Evolutionary conservation across 2,329 filamentous ascomycete genomes (phyloP), one percentile per base, ranked within the genome.

Genomic region (Aspergillus carbonarius): DNA sequence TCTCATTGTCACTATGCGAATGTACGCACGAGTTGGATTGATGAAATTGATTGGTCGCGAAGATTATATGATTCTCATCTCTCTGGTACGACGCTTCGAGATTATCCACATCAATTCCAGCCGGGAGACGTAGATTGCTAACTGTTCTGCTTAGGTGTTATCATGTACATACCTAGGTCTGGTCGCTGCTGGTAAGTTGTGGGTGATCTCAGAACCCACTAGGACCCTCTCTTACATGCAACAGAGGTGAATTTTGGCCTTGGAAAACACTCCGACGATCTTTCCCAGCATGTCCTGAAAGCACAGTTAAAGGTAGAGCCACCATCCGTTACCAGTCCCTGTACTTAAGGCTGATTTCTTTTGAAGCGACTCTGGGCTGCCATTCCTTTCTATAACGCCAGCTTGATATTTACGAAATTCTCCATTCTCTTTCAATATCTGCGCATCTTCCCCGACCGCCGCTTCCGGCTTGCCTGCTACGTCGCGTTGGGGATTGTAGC

Each of bases 371-470:
- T 73, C 20, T 73, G 70, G 70, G 66, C 63, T 10, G 67, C 71
- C 30, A 73, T 73, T 20, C 69, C 71, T 8, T 60, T 73, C 52
- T 74, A 74, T 62, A 73, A 72, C 42, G 65, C 68, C 25, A 72
- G 70, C 56, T 58, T 75, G 42, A 64, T 59, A 51, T 72, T 71
- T 58, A 78, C 75, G 39, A 80, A 80, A 63, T 70, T 75, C 58
- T 80, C 77, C 42, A 78, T 81, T 55, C 69, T 81, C 23, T 71
- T 78, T 37, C 78, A 80, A 67, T 80, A 80, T 60, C 70, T 80
- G 10, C 77, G 79, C 30, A 74, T 81, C 55, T 79, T 81, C 66
- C 70, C 65, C 47, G 63, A 65, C 49, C 68, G 60, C 18, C 60
- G 55, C 35, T 73, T 71, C 44, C 69, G 76, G 18, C 56, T 70